Percentiles rank a stretch among this genome's conserved stretches.
These are phyloP conservation scores for Candida verbasci DNA, from an alignment of 805 yeast species.

Conservation along the genomic window DNA sequence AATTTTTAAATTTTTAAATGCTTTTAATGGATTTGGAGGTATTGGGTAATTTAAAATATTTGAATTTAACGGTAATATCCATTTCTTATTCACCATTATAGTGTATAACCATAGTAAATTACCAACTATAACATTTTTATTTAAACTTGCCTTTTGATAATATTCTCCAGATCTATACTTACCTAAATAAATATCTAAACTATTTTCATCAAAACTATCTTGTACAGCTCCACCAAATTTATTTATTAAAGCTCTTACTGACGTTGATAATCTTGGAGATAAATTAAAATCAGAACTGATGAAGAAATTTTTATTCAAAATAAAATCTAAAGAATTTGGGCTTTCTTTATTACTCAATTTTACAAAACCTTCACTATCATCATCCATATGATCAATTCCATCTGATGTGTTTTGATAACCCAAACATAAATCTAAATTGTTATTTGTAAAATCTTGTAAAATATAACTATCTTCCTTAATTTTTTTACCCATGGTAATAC, in stretches of 20 bases:
- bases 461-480: constrained; percentile 53
- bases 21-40: constrained; percentile 47
- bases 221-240: constrained; percentile 53
- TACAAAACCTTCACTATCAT: constrained; percentile 3
- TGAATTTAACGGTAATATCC: constrained; percentile 50
- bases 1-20: constrained; percentile 51
- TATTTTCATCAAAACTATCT: constrained; percentile 13
- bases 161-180: constrained; percentile 55
- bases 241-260: constrained; percentile 43
- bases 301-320: constrained; percentile 45
- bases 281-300: constrained; percentile 53
- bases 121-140: constrained; percentile 47
- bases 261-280: constrained; percentile 35
- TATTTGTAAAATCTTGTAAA: constrained; percentile 24
- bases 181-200: constrained; percentile 51
- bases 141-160: constrained; percentile 43
- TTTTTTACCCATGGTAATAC: constrained; percentile 48
- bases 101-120: constrained; percentile 73
- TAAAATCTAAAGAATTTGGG: constrained; percentile 16
- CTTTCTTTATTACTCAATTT: not conserved
- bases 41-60: constrained; percentile 70
- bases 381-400: constrained; percentile 4
- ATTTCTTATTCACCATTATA: constrained; percentile 51
- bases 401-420: not conserved
- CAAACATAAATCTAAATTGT: constrained; percentile 4